These are phyloP conservation scores for Fusarium humuli DNA, from an alignment of 2,329 filamentous ascomycete genomes.

Conservation along the genomic window DNA sequence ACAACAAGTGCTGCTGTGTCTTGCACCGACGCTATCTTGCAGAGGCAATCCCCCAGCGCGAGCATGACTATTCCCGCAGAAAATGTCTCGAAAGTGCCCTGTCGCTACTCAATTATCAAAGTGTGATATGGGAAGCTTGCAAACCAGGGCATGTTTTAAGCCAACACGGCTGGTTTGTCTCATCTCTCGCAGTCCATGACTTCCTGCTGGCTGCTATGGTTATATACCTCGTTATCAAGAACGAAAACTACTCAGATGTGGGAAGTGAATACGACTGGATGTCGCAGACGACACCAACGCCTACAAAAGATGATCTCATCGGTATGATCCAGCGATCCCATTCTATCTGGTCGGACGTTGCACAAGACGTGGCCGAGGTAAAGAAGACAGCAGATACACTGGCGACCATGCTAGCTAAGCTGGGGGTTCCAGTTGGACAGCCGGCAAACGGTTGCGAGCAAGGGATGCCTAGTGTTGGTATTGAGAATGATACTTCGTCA, in stretches of 20 bases:
- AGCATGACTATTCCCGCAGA: conserved; percentile 65
- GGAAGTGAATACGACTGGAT: conserved; percentile 53
- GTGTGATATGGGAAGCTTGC: conserved; percentile 59
- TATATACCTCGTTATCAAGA: conserved; percentile 64
- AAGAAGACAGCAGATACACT: conserved; percentile 61
- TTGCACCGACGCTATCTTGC: conserved; percentile 66
- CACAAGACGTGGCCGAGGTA: conserved; percentile 53
- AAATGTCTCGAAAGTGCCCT: conserved; percentile 63
- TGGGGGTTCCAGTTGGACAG: conserved; percentile 50
- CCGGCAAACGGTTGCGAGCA: conserved; percentile 5
- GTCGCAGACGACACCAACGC: conserved; percentile 47
- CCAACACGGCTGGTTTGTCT: conserved; percentile 67
- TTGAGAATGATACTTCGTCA: conserved; percentile 32
- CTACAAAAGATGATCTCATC: conserved; percentile 55
- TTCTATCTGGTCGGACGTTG: conserved; percentile 58
- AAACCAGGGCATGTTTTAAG: conserved; percentile 66
- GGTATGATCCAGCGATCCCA: conserved; percentile 57
- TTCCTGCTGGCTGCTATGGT: conserved; percentile 72
- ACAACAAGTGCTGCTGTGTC: conserved; percentile 67
- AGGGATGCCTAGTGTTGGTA: conserved; percentile 2
- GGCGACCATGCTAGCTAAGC: conserved; percentile 58
- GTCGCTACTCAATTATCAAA: conserved; percentile 61
- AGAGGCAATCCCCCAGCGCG: conserved; percentile 54
- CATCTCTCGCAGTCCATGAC: conserved; percentile 68
- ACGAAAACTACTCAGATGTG: conserved; percentile 54